A percentile compares a stretch with the other conserved stretches of the same genome.
Evolutionary conservation across 805 yeast species (phyloP).

Genomic region (Wickerhamomyces rabaulensis): DNA sequence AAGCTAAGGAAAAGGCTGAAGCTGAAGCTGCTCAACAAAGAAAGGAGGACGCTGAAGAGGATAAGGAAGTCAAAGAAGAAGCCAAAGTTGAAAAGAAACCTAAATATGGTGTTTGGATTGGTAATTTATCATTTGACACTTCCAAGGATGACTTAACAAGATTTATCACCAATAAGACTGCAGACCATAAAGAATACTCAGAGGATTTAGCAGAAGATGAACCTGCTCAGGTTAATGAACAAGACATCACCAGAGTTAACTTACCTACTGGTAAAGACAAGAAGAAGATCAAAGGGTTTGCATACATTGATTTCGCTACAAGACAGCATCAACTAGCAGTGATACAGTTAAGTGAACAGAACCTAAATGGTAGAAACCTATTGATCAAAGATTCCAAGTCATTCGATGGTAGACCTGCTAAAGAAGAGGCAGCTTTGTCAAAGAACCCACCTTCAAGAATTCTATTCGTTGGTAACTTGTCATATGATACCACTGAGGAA

Average conservation of each 20-base stretch:
- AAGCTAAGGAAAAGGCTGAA: constrained; percentile 34
- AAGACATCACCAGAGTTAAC: constrained; percentile 69
- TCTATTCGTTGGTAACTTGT: constrained; percentile 86
- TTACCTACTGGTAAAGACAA: constrained; percentile 63
- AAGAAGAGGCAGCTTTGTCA: constrained; percentile 40
- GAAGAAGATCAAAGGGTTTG: constrained; percentile 75
- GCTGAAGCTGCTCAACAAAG: constrained; percentile 31
- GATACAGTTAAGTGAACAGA: constrained; percentile 61
- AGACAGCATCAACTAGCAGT: constrained; percentile 57
- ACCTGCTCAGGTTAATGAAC: constrained; percentile 38
- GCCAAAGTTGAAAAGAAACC: constrained; percentile 31
- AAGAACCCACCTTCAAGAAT: constrained; percentile 87
- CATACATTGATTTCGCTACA: constrained; percentile 76
- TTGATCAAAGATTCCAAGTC: constrained; percentile 77
- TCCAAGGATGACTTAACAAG: constrained; percentile 64
- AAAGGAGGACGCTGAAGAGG: constrained; percentile 21
- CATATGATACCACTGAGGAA: constrained; percentile 87
- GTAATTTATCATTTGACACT: constrained; percentile 85
- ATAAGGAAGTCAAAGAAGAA: constrained; percentile 2
- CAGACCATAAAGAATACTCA: constrained; percentile 27
- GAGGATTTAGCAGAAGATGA: constrained; percentile 26
- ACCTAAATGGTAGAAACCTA: constrained; percentile 78
- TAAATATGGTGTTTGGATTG: constrained; percentile 86
- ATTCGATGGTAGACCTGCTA: constrained; percentile 82
- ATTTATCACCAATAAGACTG: constrained; percentile 59